A percentile compares a stretch with the other conserved stretches of the same genome.
These are phyloP conservation scores for Begonia masoniana DNA, from an alignment of 306 rosid species.

Conservation along the genomic window DNA sequence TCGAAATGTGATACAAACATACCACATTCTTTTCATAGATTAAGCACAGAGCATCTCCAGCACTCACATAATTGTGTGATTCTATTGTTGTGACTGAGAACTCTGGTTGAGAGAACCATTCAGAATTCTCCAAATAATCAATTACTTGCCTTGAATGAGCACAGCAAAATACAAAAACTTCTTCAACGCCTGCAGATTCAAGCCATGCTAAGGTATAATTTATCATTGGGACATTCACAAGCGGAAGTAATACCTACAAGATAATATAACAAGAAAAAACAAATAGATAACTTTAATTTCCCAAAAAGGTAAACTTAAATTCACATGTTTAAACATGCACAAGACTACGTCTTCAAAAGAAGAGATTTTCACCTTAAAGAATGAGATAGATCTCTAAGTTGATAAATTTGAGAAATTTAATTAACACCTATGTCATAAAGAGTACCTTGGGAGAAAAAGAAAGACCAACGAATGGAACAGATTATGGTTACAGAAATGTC, in stretches of 20 bases:
- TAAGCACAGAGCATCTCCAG: slow-evolving; percentile 85
- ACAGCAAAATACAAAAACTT: slow-evolving; percentile 90
- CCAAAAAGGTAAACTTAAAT: neutral
- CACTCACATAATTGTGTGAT: slow-evolving; percentile 79
- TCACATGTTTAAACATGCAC: neutral
- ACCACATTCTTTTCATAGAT: slow-evolving; percentile 96
- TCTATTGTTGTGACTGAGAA: slow-evolving; percentile 61
- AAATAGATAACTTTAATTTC: neutral
- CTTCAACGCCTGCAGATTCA: slow-evolving; percentile 94
- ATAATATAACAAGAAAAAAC: neutral
- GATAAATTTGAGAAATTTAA: too few species aligned
- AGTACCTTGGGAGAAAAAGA: too few species aligned
- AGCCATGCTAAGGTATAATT: slow-evolving; percentile 87
- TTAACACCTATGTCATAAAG: too few species aligned
- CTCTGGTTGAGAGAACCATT: slow-evolving; percentile 69
- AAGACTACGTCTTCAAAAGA: too few species aligned
- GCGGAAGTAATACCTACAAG: slow-evolving; percentile 61
- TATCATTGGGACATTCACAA: slow-evolving; percentile 86
- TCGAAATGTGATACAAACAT: slow-evolving; percentile 1
- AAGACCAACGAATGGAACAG: too few species aligned
- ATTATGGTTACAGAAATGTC: too few species aligned
- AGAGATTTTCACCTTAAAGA: too few species aligned
- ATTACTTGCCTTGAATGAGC: slow-evolving; percentile 86
- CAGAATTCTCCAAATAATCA: slow-evolving; percentile 61
- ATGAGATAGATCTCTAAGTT: too few species aligned